Percentiles rank a stretch among this genome's conserved stretches.
These are phyloP conservation scores for Pichia sp. DNA, from an alignment of 1,139 yeast species.

Conservation along the genomic window DNA sequence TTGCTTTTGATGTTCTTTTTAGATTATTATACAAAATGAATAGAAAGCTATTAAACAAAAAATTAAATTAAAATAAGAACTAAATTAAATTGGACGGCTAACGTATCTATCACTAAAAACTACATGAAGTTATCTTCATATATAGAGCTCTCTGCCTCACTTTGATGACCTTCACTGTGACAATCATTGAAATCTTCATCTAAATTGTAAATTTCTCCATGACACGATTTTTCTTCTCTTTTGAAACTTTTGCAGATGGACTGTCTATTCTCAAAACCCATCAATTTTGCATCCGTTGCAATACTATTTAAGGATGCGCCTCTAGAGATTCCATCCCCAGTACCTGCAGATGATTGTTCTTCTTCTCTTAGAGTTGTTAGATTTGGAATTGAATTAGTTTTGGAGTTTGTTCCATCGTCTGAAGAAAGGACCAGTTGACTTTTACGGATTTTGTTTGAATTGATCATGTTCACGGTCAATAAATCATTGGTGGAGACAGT, in stretches of 20 bases:
- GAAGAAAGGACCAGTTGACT: conserved; percentile 19
- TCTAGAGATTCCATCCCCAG: conserved; percentile 4
- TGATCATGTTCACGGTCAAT: conserved; percentile 72
- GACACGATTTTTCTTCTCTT: conserved; percentile 18
- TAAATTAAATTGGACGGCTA: not conserved
- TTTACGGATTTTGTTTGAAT: conserved; percentile 32
- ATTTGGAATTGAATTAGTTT: conserved; percentile 2
- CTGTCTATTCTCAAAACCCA: conserved; percentile 40
- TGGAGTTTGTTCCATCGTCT: not conserved
- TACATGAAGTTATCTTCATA: too few relatives aligned
- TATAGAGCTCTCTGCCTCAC: not conserved
- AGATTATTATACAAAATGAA: not conserved
- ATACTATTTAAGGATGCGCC: conserved; percentile 7
- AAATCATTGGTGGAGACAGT: conserved; percentile 84
- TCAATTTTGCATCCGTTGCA: conserved; percentile 34
- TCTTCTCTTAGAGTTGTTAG: conserved; percentile 12
- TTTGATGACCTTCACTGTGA: not conserved
- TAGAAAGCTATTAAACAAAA: not conserved
- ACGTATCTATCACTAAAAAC: not conserved
- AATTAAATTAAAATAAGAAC: not conserved
- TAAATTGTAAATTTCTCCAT: conserved; percentile 14
- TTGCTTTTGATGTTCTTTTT: too few relatives aligned
- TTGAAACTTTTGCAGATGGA: conserved; percentile 4
- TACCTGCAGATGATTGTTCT: not conserved
- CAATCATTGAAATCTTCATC: conserved; percentile 4